Evolutionary conservation across 805 yeast genomes (phyloP).

Genomic region (Huiozyma sinensis): DNA sequence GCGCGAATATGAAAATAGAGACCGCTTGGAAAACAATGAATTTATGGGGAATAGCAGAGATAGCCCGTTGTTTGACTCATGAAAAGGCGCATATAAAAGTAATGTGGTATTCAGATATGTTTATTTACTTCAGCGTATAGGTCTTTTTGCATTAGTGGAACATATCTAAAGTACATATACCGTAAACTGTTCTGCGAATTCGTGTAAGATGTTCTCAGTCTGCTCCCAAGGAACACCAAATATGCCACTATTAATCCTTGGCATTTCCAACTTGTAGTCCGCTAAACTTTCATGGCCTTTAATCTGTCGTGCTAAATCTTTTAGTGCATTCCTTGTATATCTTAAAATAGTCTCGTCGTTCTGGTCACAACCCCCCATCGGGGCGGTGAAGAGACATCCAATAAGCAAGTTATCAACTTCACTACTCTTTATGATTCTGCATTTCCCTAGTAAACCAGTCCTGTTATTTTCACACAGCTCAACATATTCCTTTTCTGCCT

Average conservation of each 20-base stretch:
- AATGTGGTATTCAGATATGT: too few species aligned
- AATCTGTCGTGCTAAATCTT: constrained; percentile 28
- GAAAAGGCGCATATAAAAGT: background rate
- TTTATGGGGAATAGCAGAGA: background rate
- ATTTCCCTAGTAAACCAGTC: constrained; percentile 37
- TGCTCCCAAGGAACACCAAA: constrained; percentile 70
- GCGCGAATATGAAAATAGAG: constrained; percentile 80
- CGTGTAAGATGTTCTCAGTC: constrained; percentile 44
- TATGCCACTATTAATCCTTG: constrained; percentile 71
- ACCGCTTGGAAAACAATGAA: background rate
- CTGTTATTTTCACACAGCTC: constrained; percentile 17
- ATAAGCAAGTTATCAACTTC: constrained; percentile 22
- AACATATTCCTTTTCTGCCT: constrained; percentile 41
- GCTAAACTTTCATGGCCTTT: constrained; percentile 3
- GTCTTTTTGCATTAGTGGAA: too few species aligned
- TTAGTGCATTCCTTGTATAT: constrained; percentile 41
- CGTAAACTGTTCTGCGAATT: constrained; percentile 10
- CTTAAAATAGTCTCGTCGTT: constrained; percentile 40
- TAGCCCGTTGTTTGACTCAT: background rate
- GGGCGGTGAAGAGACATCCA: constrained; percentile 69
- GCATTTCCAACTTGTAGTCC: constrained; percentile 41
- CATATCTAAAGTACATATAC: constrained; percentile 27
- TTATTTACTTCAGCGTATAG: too few species aligned
- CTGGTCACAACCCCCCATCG: constrained; percentile 35
- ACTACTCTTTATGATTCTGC: constrained; percentile 18